Evolutionary conservation across 2,329 filamentous ascomycete genomes (phyloP), one percentile per base, ranked within the genome.

Genomic region (Colletotrichum sp.): DNA sequence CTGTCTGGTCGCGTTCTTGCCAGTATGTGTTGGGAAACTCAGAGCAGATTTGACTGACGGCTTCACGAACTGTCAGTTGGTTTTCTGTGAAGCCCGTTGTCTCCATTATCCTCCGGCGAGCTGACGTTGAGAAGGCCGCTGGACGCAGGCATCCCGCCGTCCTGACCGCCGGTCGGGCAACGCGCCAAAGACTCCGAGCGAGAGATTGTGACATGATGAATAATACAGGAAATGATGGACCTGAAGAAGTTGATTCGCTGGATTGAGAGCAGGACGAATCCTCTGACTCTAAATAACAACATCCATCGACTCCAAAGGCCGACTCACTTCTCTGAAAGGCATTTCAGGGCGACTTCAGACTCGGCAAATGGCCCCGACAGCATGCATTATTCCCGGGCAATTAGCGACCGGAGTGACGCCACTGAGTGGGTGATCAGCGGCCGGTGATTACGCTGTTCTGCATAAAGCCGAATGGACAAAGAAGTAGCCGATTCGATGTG

Each of bases 21-120:
- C 94, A 96, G 84, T 96, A 96, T 13, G 91, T 89, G 79, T 95
- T 93, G 18, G 94, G 91, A 77, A 95, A 96, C 12, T 91, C 88
- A 3, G 92, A 86, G 82, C 94, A 96, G 30, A 96, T 88, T 28
- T 93, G 91, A 5, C 87, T 84, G 24, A 96, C 89, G 1, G 94
- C 92, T 75, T 95, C 93, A 44, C 94, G 90, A 6, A 96, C 94
- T 68, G 90, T 92, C 62, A 96, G 81, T 80, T 96, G 94, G 65
- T 92, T 93, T 60, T 95, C 92, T 0, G 92, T 93, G 84, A 96
- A 96, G 30, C 93, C 92, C 2, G 90, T 91, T 44, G 90, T 92
- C 78, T 95, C 93, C 94, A 96, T 96, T 69, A 96, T 86, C 1
- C 76, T 77, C 8, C 80, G 80, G 10, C 72, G 52, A 4, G 78